These are phyloP conservation scores for Amyloporia xantha DNA, from an alignment of 768 basidiomycete species.

Conservation along the genomic window DNA sequence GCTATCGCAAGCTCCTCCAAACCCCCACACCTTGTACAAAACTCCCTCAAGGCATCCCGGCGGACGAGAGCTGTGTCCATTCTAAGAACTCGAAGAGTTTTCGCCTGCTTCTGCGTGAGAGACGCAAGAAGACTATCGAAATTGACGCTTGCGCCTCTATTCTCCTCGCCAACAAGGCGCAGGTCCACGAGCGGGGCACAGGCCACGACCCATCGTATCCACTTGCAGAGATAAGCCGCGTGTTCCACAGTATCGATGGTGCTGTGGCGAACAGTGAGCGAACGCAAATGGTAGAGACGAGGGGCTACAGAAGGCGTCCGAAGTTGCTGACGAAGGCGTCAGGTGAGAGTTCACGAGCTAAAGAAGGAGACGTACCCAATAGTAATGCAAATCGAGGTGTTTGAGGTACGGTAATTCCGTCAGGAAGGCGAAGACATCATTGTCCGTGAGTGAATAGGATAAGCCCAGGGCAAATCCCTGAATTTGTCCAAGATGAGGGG, in stretches of 20 bases:
- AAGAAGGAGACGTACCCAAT: neutral
- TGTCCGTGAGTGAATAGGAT: slow-evolving; percentile 52
- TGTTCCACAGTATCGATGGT: slow-evolving; percentile 15
- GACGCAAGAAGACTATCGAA: slow-evolving; percentile 36
- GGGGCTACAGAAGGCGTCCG: slow-evolving; percentile 17
- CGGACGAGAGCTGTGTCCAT: slow-evolving; percentile 26
- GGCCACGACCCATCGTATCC: slow-evolving; percentile 33
- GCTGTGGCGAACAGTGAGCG: slow-evolving; percentile 25
- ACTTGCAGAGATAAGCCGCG: slow-evolving; percentile 30
- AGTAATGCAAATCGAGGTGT: slow-evolving; percentile 30
- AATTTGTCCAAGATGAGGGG: slow-evolving; percentile 28
- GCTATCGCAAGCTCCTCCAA: slow-evolving; percentile 34
- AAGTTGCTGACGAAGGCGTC: slow-evolving; percentile 30
- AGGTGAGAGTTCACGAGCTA: neutral
- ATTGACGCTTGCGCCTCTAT: slow-evolving; percentile 10
- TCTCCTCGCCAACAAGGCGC: slow-evolving; percentile 23
- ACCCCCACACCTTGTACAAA: slow-evolving; percentile 26
- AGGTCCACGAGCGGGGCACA: slow-evolving; percentile 30
- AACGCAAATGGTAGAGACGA: slow-evolving; percentile 23
- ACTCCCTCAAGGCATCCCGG: slow-evolving; percentile 16
- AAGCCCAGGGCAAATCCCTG: slow-evolving; percentile 43
- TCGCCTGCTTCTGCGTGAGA: slow-evolving; percentile 27
- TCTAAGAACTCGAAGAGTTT: slow-evolving; percentile 7
- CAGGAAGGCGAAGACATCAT: slow-evolving; percentile 45
- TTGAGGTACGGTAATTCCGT: slow-evolving; percentile 33